Base-by-base conservation (phyloP, 1,139 yeast genomes). In the Hyphopichia pseudoburtonii region DNA sequence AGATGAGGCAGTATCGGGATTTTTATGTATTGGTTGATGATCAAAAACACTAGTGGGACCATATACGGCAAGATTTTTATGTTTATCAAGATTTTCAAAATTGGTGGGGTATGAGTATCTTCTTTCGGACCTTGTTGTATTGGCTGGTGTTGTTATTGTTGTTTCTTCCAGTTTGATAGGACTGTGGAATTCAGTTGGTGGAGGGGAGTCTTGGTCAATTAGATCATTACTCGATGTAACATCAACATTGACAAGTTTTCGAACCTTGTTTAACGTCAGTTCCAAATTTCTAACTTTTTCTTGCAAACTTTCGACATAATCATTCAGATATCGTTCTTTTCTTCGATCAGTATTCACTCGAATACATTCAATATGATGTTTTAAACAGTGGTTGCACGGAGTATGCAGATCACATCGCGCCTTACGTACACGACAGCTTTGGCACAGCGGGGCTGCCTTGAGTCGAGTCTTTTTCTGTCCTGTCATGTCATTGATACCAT, bases 21-120 rank as follows among this genome's bases (percentile, higher is more conserved):
- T 51, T 28, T 54, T 55, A 12, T 52, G 38, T 7, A 66, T 53
- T 14, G 62, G 44, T 31, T 57, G 58, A 39, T 66, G 63, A 38
- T 67, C 75, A 40, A 65, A 75, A 4, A 78, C 70, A 38, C 76
- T 71, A 3, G 76, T 75, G 11, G 82, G 78, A 0, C 78, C 79
- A 45, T 73, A 76, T 15, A 73, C 66, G 3, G 73, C 54, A 12
- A 50, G 47, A 36, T 16, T 41, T 22, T 32, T 42, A 19, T 33
- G 30, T 11, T 23, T 33, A 22, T 33, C 36, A 19, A 27, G 39
- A 37, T 19, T 38, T 24, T 16, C 35, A 42, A 35, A 44, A 40
- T 12, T 35, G 33, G 11, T 33, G 23, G 34, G 32, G 16, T 27
- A 27, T 38, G 40, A 36, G 9, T 24, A 24, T 24, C 18, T 17